Conservation (phyloP, 495 filamentous ascomycete genomes). For the Aspergillus homomorphus region DNA sequence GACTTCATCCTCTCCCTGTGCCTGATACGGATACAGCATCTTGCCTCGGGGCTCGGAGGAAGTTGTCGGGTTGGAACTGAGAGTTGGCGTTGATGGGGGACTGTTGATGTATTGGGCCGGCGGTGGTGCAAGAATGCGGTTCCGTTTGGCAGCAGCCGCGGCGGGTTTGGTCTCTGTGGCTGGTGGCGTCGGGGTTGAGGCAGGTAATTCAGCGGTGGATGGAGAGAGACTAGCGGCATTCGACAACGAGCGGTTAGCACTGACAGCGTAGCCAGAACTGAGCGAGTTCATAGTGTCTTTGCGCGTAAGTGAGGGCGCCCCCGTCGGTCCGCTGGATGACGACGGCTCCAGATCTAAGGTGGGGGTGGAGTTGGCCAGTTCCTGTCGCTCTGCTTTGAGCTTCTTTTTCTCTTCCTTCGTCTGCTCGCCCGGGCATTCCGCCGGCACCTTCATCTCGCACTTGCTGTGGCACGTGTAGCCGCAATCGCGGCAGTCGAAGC, state of each 20-base stretch:
- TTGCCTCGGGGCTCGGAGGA: conserved; percentile 64
- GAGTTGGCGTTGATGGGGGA: conserved; percentile 41
- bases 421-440: conserved; percentile 90
- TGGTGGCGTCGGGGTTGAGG: conserved; percentile 27
- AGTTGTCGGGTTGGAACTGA: conserved; percentile 25
- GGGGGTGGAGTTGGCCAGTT: conserved; percentile 62
- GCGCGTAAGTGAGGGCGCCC: conserved; percentile 59
- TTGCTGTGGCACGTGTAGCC: conserved; percentile 98
- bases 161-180: conserved; percentile 38
- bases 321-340: conserved; percentile 30
- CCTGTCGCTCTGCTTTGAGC: conserved; percentile 77
- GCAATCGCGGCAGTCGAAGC: conserved; percentile 91
- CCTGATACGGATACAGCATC: conserved; percentile 86
- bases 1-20: conserved; percentile 74
- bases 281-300: conserved; percentile 92
- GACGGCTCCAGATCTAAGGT: conserved; percentile 33
- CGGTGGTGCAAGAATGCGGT: conserved; percentile 81
- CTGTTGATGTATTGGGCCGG: conserved; percentile 73
- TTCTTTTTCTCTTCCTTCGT: conserved; percentile 93
- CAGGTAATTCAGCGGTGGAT: not conserved
- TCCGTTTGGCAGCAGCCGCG: conserved; percentile 46
- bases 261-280: conserved; percentile 83
- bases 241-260: conserved; percentile 70
- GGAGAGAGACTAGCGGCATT: conserved; percentile 36
- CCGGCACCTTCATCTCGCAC: conserved; percentile 97